Base-by-base conservation (phyloP, 805 yeast species). In the Schwanniomyces vanrijiae region DNA sequence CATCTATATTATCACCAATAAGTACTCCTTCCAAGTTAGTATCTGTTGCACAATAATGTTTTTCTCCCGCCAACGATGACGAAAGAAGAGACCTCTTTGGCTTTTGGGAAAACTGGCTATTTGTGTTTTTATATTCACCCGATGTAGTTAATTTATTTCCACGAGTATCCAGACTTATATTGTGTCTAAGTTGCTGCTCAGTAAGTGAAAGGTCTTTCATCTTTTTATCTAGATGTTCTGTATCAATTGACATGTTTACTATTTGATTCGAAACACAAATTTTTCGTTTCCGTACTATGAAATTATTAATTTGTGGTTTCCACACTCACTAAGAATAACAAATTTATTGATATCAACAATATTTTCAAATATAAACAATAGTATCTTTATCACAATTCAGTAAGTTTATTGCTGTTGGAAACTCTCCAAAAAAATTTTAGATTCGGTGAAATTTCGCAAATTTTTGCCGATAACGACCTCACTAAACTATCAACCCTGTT, bases 21-120 rank as follows among this genome's bases (percentile, higher is more conserved):
- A 5, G 31, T 8, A 19, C 16, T n/a, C 31, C 42, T 14, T 21
- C 42, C n/a, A 26, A 14, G 10, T 40, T 22, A 22, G 24, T 11
- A 2, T 31, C 33, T 16, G 11, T 39, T 28, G 42, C 3, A n/a
- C 43, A 13, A 33, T 21, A 34, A 18, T 40, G 51, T 7, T 49
- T 44, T 18, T 61, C 64, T 16, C 56, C 56, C 3, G 68, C 69
- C 44, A 65, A 50, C 5, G 68, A 61, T 25, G 59, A 50, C 13
- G 68, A 60, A 28, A 65, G 60, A 8, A 64, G 56, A 33, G 68
- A 62, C 19, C 51, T 52, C 28, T 47, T 46, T 2, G 55, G 52
- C 39, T 49, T 48, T 9, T 42, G 43, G 3, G 40, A 25, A 26
- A 21, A 42, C 28, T 41, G 45, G n/a, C 25, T 5, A 19, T 29